phyloP scores from a whole-genome alignment of 768 basidiomycete genomes.

The Lanmaoa pseudosensibilis region DNA sequence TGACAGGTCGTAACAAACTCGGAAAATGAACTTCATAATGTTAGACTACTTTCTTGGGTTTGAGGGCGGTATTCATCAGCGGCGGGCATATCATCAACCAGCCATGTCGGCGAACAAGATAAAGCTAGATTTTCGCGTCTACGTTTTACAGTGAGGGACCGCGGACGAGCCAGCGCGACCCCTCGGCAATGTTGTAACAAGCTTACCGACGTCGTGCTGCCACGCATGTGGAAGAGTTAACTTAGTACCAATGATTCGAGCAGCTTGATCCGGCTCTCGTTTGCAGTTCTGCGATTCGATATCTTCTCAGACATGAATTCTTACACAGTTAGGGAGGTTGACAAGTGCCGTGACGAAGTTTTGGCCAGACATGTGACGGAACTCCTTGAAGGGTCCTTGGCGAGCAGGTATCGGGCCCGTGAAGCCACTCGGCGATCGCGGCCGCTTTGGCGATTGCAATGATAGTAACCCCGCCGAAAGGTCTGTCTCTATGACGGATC shows the following conservation, averaged over 20 bases:
- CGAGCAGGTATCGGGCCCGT: not conserved
- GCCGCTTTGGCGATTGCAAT: not conserved
- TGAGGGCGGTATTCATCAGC: not conserved
- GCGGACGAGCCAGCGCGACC: not conserved
- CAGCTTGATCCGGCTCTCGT: not conserved
- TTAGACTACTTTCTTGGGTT: not conserved
- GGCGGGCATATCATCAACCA: not conserved
- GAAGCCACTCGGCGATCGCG: not conserved
- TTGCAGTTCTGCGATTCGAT: not conserved
- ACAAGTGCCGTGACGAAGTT: not conserved
- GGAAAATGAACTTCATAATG: not conserved
- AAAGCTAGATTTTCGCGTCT: not conserved
- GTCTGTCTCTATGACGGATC: not conserved
- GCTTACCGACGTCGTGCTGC: not conserved
- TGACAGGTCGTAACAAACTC: not conserved
- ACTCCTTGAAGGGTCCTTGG: not conserved
- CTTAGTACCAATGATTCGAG: not conserved
- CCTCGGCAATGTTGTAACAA: not conserved
- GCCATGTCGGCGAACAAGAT: not conserved
- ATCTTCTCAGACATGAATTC: not conserved
- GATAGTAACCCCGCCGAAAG: constrained; percentile 8
- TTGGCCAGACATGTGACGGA: no score
- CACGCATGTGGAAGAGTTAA: not conserved
- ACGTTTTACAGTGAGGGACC: not conserved
- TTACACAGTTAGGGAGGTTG: not conserved